A percentile compares a stretch with the other conserved stretches of the same genome.
Evolutionary conservation across 2,329 filamentous ascomycete genomes (phyloP).

Genomic region (Aspergillus versicolor): DNA sequence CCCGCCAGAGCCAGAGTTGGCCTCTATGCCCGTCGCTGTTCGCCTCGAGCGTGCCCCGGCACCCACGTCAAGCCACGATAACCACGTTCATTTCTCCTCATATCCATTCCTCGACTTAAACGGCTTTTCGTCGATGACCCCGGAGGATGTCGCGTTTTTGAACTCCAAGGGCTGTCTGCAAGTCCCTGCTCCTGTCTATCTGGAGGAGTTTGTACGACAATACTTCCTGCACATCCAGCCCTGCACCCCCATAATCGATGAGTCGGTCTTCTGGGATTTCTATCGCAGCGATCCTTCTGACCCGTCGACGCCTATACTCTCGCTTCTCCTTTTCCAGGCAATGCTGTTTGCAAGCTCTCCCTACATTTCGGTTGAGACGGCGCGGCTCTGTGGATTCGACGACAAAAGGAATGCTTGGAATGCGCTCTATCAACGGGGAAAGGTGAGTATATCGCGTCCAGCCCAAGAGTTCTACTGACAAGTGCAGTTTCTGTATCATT

Average conservation of each 20-base stretch:
- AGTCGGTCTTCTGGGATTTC: slow-evolving; percentile 8
- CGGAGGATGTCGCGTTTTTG: background rate
- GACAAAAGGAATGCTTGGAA: too few species aligned
- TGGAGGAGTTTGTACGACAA: slow-evolving; percentile 1
- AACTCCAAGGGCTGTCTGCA: slow-evolving; percentile 3
- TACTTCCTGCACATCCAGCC: slow-evolving; percentile 12
- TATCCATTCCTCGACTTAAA: slow-evolving; percentile 4
- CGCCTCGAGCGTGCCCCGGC: background rate
- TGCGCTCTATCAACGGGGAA: too few species aligned
- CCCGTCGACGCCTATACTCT: too few species aligned
- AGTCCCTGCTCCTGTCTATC: background rate
- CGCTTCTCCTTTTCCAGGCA: too few species aligned
- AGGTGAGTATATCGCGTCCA: too few species aligned
- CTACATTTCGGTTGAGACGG: too few species aligned
- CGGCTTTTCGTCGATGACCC: background rate
- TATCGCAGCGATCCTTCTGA: background rate
- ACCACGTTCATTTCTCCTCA: background rate
- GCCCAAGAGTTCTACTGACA: too few species aligned
- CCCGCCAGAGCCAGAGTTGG: background rate
- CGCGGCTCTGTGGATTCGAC: too few species aligned
- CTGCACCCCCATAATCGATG: slow-evolving; percentile 1
- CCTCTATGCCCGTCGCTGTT: background rate
- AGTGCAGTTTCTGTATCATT: too few species aligned
- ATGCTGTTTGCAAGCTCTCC: too few species aligned
- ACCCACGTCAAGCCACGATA: too few species aligned